Conservation (phyloP, 2,329 filamentous ascomycete genomes). For the Sporothrix dimorphospora region DNA sequence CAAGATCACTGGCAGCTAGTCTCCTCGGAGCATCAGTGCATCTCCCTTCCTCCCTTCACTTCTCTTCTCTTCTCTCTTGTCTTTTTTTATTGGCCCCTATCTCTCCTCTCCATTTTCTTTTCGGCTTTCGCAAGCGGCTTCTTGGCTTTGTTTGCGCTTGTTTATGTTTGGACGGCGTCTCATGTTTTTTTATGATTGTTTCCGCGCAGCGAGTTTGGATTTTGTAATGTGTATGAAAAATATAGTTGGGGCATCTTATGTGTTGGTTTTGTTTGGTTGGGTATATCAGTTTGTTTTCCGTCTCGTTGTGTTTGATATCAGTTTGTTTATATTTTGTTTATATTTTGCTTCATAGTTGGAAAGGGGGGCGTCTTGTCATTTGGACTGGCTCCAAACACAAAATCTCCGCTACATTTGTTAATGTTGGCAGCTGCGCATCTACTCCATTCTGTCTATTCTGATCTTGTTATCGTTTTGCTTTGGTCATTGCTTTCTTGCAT, state of each 20-base stretch:
- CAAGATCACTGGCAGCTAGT: constrained; percentile 50
- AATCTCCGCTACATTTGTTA: neutral
- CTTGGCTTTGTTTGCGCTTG: neutral
- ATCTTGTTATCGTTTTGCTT: neutral
- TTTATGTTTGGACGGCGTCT: neutral
- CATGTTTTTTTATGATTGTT: constrained; percentile 1
- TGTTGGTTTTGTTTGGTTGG: constrained; percentile 5
- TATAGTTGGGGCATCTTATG: constrained; percentile 13
- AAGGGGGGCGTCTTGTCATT: neutral
- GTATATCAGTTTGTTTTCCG: neutral
- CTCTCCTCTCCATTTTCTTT: neutral
- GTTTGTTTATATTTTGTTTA: constrained; percentile 14
- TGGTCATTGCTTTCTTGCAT: constrained; percentile 17
- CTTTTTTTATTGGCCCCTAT: neutral
- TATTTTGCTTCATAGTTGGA: neutral
- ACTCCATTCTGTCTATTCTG: neutral
- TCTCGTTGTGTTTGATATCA: neutral
- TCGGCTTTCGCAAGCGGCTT: neutral
- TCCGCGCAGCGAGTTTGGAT: constrained; percentile 10
- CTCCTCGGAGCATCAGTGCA: neutral
- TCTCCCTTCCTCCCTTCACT: neutral
- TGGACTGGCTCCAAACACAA: neutral
- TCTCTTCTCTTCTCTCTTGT: neutral
- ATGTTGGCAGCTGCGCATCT: constrained; percentile 2
- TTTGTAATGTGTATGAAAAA: constrained; percentile 21